Conservation (phyloP, 495 filamentous ascomycete genomes). For the Beverwykella pulmonaria region DNA sequence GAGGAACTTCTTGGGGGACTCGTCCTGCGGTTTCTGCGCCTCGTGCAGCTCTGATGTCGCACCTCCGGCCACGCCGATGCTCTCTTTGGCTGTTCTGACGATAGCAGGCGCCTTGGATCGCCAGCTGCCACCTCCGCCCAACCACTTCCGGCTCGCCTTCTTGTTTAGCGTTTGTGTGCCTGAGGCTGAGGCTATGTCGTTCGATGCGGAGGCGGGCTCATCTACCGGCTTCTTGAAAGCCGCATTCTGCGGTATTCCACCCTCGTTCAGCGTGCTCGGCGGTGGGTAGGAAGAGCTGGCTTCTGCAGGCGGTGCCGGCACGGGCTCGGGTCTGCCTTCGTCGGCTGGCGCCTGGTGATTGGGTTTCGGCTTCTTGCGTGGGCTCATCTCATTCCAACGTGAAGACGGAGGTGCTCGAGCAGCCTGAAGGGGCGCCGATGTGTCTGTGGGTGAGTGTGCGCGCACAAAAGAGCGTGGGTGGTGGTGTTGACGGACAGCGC, state of each 20-base stretch:
- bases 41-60: slow-evolving; percentile 40
- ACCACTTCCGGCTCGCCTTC: slow-evolving; percentile 38
- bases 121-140: slow-evolving; percentile 41
- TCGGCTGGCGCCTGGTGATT: slow-evolving; percentile 37
- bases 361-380: slow-evolving; percentile 46
- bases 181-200: neutral
- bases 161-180: slow-evolving; percentile 21
- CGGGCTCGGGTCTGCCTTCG: neutral
- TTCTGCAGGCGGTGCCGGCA: neutral
- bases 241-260: slow-evolving; percentile 2
- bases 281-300: neutral
- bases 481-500: neutral
- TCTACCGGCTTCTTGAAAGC: slow-evolving; percentile 13
- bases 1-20: slow-evolving; percentile 35
- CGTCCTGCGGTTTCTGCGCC: slow-evolving; percentile 13
- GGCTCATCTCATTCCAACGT: slow-evolving; percentile 41
- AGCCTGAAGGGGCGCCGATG: slow-evolving; percentile 13
- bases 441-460: neutral
- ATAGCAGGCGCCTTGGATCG: slow-evolving; percentile 45
- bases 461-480: neutral
- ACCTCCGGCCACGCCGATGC: slow-evolving; percentile 43
- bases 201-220: neutral
- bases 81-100: slow-evolving; percentile 42
- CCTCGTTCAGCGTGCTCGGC: slow-evolving; percentile 1
- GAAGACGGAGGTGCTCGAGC: neutral